phyloP scores from a whole-genome alignment of 2,329 filamentous ascomycete genomes.

The Colletotrichum sp. region DNA sequence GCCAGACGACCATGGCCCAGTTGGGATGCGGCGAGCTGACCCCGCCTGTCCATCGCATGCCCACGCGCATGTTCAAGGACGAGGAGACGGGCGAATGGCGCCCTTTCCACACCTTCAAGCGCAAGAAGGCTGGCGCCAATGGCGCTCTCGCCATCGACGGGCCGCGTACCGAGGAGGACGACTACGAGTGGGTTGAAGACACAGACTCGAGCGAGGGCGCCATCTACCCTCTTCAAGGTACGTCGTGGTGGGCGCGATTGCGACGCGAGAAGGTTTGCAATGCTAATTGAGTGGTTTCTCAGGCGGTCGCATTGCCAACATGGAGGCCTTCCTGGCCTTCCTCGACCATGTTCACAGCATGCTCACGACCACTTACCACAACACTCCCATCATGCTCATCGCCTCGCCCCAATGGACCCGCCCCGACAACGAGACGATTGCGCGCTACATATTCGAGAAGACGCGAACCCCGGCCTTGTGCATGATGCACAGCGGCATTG shows the following conservation, averaged over 20 bases:
- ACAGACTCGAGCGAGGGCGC: slow-evolving; percentile 87
- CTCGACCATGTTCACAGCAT: slow-evolving; percentile 90
- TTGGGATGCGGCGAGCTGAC: slow-evolving; percentile 90
- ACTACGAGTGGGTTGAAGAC: slow-evolving; percentile 83
- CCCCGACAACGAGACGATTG: slow-evolving; percentile 84
- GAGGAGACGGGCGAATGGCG: slow-evolving; percentile 76
- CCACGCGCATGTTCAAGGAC: slow-evolving; percentile 94
- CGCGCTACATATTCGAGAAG: slow-evolving; percentile 96
- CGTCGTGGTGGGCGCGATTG: slow-evolving; percentile 24
- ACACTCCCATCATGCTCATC: slow-evolving; percentile 92
- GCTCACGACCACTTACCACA: slow-evolving; percentile 91
- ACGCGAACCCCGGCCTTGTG: slow-evolving; percentile 93
- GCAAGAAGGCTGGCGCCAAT: slow-evolving; percentile 50
- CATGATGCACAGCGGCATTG: slow-evolving; percentile 86
- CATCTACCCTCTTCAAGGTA: slow-evolving; percentile 79
- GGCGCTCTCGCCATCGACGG: slow-evolving; percentile 14
- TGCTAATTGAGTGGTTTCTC: slow-evolving; percentile 25
- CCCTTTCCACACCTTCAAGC: slow-evolving; percentile 79
- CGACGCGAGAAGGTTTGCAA: background rate
- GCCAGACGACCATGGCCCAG: slow-evolving; percentile 88
- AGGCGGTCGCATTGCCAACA: slow-evolving; percentile 85
- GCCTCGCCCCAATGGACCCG: slow-evolving; percentile 89
- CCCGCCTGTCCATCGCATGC: slow-evolving; percentile 83
- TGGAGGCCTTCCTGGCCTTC: slow-evolving; percentile 92
- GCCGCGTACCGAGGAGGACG: slow-evolving; percentile 52